Conservation (phyloP, 495 filamentous ascomycete species). For the Cenococcum geophilum region DNA sequence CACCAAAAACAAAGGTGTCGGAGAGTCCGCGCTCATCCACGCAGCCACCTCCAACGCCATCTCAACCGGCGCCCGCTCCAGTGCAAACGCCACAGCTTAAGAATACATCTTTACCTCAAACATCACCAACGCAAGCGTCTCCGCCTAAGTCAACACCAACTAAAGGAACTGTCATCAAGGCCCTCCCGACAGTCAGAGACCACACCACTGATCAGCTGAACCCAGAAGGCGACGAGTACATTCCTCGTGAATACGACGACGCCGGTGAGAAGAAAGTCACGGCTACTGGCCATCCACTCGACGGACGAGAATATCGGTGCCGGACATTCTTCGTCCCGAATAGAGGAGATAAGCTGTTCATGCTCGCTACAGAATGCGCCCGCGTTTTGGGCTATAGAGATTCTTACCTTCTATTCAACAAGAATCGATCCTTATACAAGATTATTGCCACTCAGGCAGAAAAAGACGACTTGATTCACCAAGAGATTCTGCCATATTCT, state of each 20-base stretch:
- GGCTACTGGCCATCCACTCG: slow-evolving; percentile 70
- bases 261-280: slow-evolving; percentile 92
- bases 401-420: slow-evolving; percentile 98
- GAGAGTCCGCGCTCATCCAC: slow-evolving; percentile 42
- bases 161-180: slow-evolving; percentile 80
- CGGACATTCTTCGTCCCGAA: slow-evolving; percentile 89
- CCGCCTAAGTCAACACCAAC: slow-evolving; percentile 80
- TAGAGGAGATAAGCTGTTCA: slow-evolving; percentile 88
- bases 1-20: slow-evolving; percentile 62
- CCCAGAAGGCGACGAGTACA: slow-evolving; percentile 89
- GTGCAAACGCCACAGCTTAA: slow-evolving; percentile 77
- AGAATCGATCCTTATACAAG: slow-evolving; percentile 94
- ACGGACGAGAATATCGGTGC: slow-evolving; percentile 83
- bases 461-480: slow-evolving; percentile 91
- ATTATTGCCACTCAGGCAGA: slow-evolving; percentile 95
- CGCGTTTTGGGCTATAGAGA: slow-evolving; percentile 91
- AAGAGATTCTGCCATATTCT: slow-evolving; percentile 95
- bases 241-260: slow-evolving; percentile 88
- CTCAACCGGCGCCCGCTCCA: slow-evolving; percentile 41
- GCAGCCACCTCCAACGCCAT: slow-evolving; percentile 47
- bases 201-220: slow-evolving; percentile 96
- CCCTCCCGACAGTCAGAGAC: slow-evolving; percentile 89
- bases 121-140: slow-evolving; percentile 65
- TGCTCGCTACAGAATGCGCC: slow-evolving; percentile 97
- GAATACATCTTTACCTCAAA: slow-evolving; percentile 59